These are phyloP conservation scores for Tricholoma hemisulphureum DNA, from an alignment of 768 basidiomycete genomes.

Conservation along the genomic window DNA sequence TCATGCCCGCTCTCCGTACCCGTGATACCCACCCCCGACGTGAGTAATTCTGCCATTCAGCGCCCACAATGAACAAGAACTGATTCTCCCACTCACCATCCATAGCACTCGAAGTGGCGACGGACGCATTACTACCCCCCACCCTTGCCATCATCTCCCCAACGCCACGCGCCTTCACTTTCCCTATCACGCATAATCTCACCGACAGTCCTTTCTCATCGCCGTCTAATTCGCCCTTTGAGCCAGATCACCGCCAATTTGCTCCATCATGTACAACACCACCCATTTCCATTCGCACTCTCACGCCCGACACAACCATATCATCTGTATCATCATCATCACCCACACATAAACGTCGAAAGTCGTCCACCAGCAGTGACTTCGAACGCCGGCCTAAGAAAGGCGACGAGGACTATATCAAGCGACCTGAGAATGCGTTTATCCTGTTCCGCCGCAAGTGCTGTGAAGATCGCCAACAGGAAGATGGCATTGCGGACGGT, in stretches of 20 bases:
- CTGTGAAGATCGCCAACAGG: slow-evolving; percentile 67
- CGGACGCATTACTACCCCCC: slow-evolving; percentile 56
- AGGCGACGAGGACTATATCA: slow-evolving; percentile 82
- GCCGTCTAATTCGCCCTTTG: slow-evolving; percentile 69
- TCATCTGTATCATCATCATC: slow-evolving; percentile 38
- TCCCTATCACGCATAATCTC: slow-evolving; percentile 61
- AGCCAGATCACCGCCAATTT: slow-evolving; percentile 64
- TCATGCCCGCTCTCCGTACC: slow-evolving; percentile 80
- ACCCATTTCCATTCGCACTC: slow-evolving; percentile 34
- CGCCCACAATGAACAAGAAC: not conserved
- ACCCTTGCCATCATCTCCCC: slow-evolving; percentile 63
- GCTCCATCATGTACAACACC: slow-evolving; percentile 42
- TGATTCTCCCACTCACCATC: slow-evolving; percentile 12
- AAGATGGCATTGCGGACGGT: slow-evolving; percentile 40
- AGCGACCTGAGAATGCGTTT: slow-evolving; percentile 82
- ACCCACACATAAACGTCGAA: slow-evolving; percentile 49
- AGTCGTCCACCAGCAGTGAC: slow-evolving; percentile 47
- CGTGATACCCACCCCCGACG: slow-evolving; percentile 64
- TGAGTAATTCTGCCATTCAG: slow-evolving; percentile 24
- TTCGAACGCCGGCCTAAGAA: slow-evolving; percentile 60
- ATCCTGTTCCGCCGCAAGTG: slow-evolving; percentile 81
- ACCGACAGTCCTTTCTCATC: slow-evolving; percentile 69
- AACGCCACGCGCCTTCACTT: slow-evolving; percentile 69
- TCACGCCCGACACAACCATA: slow-evolving; percentile 44
- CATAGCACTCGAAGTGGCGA: slow-evolving; percentile 77